Base-by-base conservation (phyloP, 768 basidiomycete genomes). In the Suillus bovinus region DNA sequence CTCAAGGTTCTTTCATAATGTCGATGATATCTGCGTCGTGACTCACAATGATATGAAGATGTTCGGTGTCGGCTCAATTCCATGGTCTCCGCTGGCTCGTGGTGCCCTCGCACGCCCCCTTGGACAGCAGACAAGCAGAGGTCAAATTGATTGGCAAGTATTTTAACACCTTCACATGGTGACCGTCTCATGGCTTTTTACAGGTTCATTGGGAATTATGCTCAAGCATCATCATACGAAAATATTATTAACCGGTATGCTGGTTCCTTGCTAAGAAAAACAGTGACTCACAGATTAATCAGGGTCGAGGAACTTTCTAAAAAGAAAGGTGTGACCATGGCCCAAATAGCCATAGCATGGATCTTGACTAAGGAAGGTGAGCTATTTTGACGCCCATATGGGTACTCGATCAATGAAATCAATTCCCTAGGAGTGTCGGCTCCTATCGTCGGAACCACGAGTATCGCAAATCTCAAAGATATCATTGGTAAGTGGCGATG, bases 401-500 rank as follows among this genome's bases (percentile, higher is more conserved):
- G 10, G 11, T 59, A 20, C 31, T 22, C 31, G 31, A 59, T 57
- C 8, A 27, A 57, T 27, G 44, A 63, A 7, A 33, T 38, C 24
- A 10, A 41, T 29, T 7, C 42, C 38, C 4, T 27, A 76, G 73
- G 61, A 20, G 74, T 82, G 17, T 76, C 74, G 4, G 79, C 80
- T 4, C 81, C 82, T 11, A 80, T 82, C 36, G 71, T 82, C 9
- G 82, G 81, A 3, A 75, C 76, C 3, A 82, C 79, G 0, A 79
- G 70, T 53, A 47, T 79, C 17, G 70, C 78, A 52, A 76, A 79
- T 38, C 66, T 82, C 24, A 70, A 72, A 36, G 82, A 81, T 38
- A 70, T 79, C 59, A 74, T 81, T 47, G 78, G 76, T 76, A 42
- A 16, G 74, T 65, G 49, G 10, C 60, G 5, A 22, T 34, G 17